Percentiles rank a stretch among this genome's conserved stretches.
Evolutionary conservation across 805 yeast species (phyloP).

Genomic region (Zygoascus ofunaensis): DNA sequence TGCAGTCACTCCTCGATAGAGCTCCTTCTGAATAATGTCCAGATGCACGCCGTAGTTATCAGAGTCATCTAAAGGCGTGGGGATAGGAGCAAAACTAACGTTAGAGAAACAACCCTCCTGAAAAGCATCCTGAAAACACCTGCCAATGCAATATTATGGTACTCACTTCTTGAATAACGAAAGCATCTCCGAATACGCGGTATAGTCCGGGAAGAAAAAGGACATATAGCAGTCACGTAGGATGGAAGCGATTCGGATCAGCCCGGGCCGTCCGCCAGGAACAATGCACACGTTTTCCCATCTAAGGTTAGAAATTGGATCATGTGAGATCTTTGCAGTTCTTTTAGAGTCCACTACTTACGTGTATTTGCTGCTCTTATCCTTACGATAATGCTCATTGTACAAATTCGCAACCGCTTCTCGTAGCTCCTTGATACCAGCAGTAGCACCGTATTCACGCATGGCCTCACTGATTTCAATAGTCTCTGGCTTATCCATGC

Average conservation of each 20-base stretch:
- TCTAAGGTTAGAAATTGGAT: not conserved
- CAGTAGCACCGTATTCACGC: slow-evolving; percentile 52
- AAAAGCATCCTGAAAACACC: no score
- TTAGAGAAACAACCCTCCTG: no score
- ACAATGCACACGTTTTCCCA: slow-evolving; percentile 51
- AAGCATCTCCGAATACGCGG: slow-evolving; percentile 59
- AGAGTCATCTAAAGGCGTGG: slow-evolving; percentile 49
- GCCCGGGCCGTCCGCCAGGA: slow-evolving; percentile 57
- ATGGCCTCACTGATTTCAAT: slow-evolving; percentile 40
- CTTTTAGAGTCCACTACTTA: slow-evolving; percentile 20
- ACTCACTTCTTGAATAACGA: slow-evolving; percentile 44
- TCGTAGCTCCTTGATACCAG: slow-evolving; percentile 46
- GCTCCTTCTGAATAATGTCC: slow-evolving; percentile 42
- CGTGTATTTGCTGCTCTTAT: slow-evolving; percentile 44
- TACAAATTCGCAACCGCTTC: slow-evolving; percentile 51
- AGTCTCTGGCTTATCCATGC: slow-evolving; percentile 43
- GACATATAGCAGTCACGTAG: slow-evolving; percentile 50
- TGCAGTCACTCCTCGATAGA: slow-evolving; percentile 50
- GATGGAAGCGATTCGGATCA: slow-evolving; percentile 53
- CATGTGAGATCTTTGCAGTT: not conserved
- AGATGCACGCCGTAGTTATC: slow-evolving; percentile 50
- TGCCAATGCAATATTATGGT: no score
- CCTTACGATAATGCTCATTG: slow-evolving; percentile 45
- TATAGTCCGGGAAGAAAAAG: slow-evolving; percentile 53
- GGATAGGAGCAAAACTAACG: slow-evolving; percentile 45